A percentile compares a stretch with the other conserved stretches of the same genome.
phyloP scores from a whole-genome alignment of 345 rosid species.

The Citrus unshiu region DNA sequence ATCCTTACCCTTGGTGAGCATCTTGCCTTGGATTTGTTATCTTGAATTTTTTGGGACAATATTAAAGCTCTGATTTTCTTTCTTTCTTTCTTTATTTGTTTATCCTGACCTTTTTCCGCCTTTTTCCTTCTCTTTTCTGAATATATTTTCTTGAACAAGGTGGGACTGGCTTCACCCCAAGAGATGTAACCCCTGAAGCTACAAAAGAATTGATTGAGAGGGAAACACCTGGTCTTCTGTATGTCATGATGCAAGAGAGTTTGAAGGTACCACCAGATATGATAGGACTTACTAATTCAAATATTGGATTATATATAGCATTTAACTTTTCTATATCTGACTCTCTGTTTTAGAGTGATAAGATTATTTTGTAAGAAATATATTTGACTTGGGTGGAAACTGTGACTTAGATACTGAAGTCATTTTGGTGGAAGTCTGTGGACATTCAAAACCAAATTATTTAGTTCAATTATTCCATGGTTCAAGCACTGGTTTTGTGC shows the following conservation, averaged over 20 bases:
- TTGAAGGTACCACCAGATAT: conserved; percentile 52
- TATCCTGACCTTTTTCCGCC: not conserved
- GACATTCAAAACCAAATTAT: not conserved
- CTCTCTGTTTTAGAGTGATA: not conserved
- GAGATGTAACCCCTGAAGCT: conserved; percentile 98
- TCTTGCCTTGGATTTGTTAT: conserved; percentile 4
- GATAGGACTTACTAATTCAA: not conserved
- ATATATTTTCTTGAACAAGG: conserved; percentile 40
- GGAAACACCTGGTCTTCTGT: conserved; percentile 87
- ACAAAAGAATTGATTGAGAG: conserved; percentile 77
- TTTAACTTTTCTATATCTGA: not conserved
- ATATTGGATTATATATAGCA: not conserved
- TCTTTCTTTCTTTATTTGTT: not conserved
- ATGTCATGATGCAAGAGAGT: conserved; percentile 96
- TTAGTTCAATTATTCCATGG: not conserved
- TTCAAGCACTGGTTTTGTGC: not conserved
- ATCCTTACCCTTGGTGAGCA: conserved; percentile 78
- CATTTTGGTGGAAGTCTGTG: not conserved
- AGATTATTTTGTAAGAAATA: not conserved
- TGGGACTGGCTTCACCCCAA: conserved; percentile 92
- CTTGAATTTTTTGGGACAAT: not conserved
- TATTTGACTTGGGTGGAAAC: not conserved
- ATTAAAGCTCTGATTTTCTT: not conserved
- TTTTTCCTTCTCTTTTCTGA: not conserved
- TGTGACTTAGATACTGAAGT: not conserved